These are phyloP conservation scores for Phytophthora citrophthora DNA, from an alignment of 352 stramenopile genomes.

Conservation along the genomic window DNA sequence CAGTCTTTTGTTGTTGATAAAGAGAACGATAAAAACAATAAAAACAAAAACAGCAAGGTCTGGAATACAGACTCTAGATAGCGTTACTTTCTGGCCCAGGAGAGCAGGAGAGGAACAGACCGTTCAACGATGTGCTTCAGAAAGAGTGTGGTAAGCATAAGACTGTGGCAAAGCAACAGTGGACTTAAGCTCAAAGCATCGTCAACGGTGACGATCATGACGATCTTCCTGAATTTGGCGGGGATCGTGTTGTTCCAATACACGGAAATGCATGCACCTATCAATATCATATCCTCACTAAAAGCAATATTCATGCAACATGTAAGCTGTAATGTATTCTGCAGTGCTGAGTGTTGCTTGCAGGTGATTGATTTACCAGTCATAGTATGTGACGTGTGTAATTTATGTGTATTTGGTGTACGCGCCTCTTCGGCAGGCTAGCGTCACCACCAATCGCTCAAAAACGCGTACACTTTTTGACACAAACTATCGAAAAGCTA, in stretches of 20 bases:
- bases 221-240: constrained; percentile 10
- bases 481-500: constrained; percentile 1
- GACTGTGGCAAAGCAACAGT: constrained; percentile 1
- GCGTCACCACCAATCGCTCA: constrained; percentile 5
- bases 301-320: not conserved
- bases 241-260: not conserved
- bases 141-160: not conserved
- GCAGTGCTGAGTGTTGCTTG: too few relatives aligned
- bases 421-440: constrained; percentile 8
- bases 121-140: too few relatives aligned
- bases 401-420: constrained; percentile 14
- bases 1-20: constrained; percentile 22
- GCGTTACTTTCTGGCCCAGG: not conserved
- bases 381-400: not conserved
- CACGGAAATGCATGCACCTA: too few relatives aligned
- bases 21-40: constrained; percentile 9
- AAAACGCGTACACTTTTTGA: constrained; percentile 5
- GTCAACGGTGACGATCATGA: constrained; percentile 13
- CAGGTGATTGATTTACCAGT: too few relatives aligned
- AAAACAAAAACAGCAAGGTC: constrained; percentile 4
- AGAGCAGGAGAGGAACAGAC: too few relatives aligned
- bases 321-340: too few relatives aligned
- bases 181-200: not conserved
- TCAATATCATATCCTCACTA: too few relatives aligned
- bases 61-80: too few relatives aligned